These are phyloP conservation scores for Debaryomyces hansenii DNA, from an alignment of 805 yeast species.

Conservation along the genomic window DNA sequence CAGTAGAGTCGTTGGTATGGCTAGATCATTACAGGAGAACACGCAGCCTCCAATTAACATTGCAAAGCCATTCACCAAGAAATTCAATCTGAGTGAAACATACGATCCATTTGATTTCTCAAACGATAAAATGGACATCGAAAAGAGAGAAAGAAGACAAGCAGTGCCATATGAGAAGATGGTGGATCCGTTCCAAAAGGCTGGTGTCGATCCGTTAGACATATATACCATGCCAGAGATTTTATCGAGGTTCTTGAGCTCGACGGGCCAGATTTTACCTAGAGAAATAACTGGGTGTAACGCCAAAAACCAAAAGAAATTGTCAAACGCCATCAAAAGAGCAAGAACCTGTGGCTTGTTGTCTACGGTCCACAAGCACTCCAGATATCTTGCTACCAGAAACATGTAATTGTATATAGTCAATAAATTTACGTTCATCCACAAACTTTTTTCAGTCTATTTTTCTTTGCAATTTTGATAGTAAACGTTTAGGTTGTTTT, in stretches of 20 bases:
- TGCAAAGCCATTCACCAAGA: slow-evolving; percentile 36
- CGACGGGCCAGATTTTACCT: slow-evolving; percentile 76
- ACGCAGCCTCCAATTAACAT: slow-evolving; percentile 36
- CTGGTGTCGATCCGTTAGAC: slow-evolving; percentile 65
- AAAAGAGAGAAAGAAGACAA: slow-evolving; percentile 32
- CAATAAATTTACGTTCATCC: background rate
- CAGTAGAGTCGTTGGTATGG: slow-evolving; percentile 33
- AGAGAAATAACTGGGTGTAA: slow-evolving; percentile 69
- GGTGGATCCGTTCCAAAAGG: slow-evolving; percentile 42
- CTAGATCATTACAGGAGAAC: slow-evolving; percentile 29
- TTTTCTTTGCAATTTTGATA: no score
- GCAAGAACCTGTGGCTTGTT: slow-evolving; percentile 79
- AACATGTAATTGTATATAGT: slow-evolving; percentile 22
- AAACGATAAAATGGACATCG: slow-evolving; percentile 54
- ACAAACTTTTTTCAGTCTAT: no score
- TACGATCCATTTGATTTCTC: slow-evolving; percentile 86
- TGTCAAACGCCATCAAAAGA: slow-evolving; percentile 77
- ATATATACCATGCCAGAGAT: slow-evolving; percentile 72
- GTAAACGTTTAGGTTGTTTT: no score
- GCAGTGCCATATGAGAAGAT: slow-evolving; percentile 15
- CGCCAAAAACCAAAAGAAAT: slow-evolving; percentile 63
- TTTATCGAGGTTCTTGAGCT: slow-evolving; percentile 62
- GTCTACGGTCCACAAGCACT: slow-evolving; percentile 70
- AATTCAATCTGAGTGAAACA: slow-evolving; percentile 50
- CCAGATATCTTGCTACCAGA: slow-evolving; percentile 43